Evolutionary conservation across 2,329 filamentous ascomycete species (phyloP).

Genomic region (Claviceps sp.): DNA sequence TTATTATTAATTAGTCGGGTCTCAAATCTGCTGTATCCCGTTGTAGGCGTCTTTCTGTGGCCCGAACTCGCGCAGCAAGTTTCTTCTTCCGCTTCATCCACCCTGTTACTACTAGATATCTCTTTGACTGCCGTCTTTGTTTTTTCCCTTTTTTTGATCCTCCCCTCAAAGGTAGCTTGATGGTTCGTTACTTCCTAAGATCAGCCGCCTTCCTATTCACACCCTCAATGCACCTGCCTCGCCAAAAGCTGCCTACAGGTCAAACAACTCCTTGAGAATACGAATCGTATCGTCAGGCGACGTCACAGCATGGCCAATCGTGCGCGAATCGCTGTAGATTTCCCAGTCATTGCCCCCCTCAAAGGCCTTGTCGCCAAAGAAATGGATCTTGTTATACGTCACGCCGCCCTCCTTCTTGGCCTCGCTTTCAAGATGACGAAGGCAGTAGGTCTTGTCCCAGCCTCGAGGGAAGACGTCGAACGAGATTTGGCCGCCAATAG

Average conservation of each 20-base stretch:
- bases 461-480: conserved; percentile 95
- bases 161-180: too few relatives aligned
- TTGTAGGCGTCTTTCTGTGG: too few relatives aligned
- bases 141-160: not conserved
- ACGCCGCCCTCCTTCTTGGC: conserved; percentile 55
- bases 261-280: conserved; percentile 70
- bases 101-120: not conserved
- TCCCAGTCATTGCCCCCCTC: conserved; percentile 91
- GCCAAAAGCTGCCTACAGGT: conserved; percentile 30
- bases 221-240: not conserved
- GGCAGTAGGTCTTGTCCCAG: conserved; percentile 98
- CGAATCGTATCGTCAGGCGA: conserved; percentile 71
- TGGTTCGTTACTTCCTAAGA: not conserved
- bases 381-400: conserved; percentile 79
- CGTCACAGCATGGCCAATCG: conserved; percentile 72
- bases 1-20: too few relatives aligned
- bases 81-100: too few relatives aligned
- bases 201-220: not conserved
- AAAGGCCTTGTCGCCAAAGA: conserved; percentile 94
- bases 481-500: conserved; percentile 93
- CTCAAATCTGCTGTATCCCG: too few relatives aligned
- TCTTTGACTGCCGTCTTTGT: not conserved
- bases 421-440: conserved; percentile 75
- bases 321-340: conserved; percentile 73
- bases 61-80: too few relatives aligned